phyloP scores from a whole-genome alignment of 345 rosid genomes.

The Boechera stricta region DNA sequence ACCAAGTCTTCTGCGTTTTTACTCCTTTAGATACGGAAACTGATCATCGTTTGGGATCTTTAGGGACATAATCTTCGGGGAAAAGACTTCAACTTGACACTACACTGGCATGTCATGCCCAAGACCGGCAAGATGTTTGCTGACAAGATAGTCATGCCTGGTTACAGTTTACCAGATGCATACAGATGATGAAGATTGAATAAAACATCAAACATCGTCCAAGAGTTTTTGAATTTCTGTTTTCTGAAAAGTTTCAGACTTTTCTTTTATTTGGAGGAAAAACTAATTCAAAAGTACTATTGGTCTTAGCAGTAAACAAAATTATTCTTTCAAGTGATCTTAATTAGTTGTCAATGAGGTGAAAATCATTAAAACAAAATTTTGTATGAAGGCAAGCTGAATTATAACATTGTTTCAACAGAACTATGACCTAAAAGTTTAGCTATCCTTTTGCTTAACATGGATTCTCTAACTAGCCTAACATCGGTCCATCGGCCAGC shows the following conservation, averaged over 20 bases:
- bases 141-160: conserved; percentile 72
- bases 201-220: neutral
- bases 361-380: neutral
- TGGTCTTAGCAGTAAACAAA: neutral
- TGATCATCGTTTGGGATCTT: conserved; percentile 26
- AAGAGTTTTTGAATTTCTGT: conserved; percentile 33
- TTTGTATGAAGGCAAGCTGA: neutral
- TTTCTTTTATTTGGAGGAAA: conserved; percentile 11
- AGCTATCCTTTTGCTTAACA: conserved; percentile 46
- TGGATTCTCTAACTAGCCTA: conserved; percentile 53
- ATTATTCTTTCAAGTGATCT: neutral
- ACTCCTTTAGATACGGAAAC: conserved; percentile 4
- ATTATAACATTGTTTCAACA: conserved; percentile 44
- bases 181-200: conserved; percentile 55
- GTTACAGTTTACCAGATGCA: conserved; percentile 76
- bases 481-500: conserved; percentile 59
- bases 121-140: conserved; percentile 94
- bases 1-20: neutral
- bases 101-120: conserved; percentile 98
- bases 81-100: conserved; percentile 81
- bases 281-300: conserved; percentile 23
- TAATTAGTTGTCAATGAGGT: neutral
- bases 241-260: conserved; percentile 18
- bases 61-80: conserved; percentile 88
- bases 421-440: conserved; percentile 54